These are phyloP conservation scores for Hemisphaericaspora xylofermentans DNA, from an alignment of 1,139 yeast genomes.

Conservation along the genomic window DNA sequence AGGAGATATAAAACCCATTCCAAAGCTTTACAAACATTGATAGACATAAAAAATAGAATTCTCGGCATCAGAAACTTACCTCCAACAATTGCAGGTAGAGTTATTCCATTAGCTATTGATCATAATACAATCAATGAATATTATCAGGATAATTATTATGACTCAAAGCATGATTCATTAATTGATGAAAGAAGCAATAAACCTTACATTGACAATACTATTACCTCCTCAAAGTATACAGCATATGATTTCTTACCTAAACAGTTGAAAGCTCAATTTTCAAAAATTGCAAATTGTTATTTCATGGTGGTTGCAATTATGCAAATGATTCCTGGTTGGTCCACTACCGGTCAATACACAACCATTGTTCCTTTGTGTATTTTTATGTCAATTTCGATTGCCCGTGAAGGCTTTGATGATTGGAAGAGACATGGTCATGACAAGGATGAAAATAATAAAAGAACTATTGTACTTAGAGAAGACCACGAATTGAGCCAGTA, in stretches of 20 bases:
- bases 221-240: constrained; percentile 88
- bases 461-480: constrained; percentile 42
- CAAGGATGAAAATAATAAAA: constrained; percentile 74
- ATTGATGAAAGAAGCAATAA: constrained; percentile 68
- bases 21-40: constrained; percentile 17
- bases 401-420: constrained; percentile 93
- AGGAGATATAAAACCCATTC: constrained; percentile 15
- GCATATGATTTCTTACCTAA: constrained; percentile 81
- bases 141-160: constrained; percentile 31
- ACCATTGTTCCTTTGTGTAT: constrained; percentile 86
- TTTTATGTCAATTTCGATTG: constrained; percentile 87
- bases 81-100: constrained; percentile 68
- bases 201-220: constrained; percentile 64
- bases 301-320: constrained; percentile 84
- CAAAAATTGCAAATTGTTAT: constrained; percentile 85
- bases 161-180: constrained; percentile 26
- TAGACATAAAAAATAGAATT: constrained; percentile 29
- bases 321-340: constrained; percentile 97
- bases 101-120: constrained; percentile 61
- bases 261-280: constrained; percentile 85
- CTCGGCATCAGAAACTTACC: constrained; percentile 46
- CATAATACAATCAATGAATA: constrained; percentile 27
- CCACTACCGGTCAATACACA: constrained; percentile 95
- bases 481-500: constrained; percentile 26
- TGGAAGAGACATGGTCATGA: constrained; percentile 85